phyloP scores from a whole-genome alignment of 257 asterid species.

The Ajuga chamaepitys region DNA sequence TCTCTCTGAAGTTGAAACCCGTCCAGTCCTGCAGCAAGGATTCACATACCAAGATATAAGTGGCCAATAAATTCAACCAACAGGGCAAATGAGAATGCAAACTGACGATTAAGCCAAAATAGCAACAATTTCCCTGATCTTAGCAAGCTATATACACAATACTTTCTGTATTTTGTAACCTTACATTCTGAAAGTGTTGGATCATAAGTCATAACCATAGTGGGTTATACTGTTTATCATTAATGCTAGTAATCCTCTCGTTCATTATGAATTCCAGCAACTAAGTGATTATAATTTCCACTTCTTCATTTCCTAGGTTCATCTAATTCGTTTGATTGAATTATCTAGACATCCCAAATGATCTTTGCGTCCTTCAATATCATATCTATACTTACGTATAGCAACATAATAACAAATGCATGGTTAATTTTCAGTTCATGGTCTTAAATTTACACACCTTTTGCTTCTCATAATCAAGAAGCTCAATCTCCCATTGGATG shows the following conservation, averaged over 20 bases:
- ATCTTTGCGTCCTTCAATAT: background rate
- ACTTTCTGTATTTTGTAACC: background rate
- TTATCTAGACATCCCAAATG: background rate
- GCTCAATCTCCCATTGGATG: constrained; percentile 94
- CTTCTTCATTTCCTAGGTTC: background rate
- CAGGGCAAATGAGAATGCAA: constrained; percentile 3
- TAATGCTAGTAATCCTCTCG: too few species aligned
- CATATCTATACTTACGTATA: background rate
- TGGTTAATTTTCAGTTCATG: background rate
- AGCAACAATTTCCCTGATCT: background rate
- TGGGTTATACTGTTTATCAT: too few species aligned
- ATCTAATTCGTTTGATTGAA: background rate
- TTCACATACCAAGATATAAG: constrained; percentile 9
- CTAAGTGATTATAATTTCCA: background rate
- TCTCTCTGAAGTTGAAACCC: constrained; percentile 82
- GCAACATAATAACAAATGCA: background rate
- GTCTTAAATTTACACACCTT: constrained; percentile 45
- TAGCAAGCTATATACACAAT: constrained; percentile 3
- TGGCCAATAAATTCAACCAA: constrained; percentile 2
- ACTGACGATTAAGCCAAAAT: background rate
- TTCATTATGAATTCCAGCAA: background rate
- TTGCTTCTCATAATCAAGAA: constrained; percentile 85
- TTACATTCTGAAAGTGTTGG: background rate
- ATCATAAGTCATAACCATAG: background rate
- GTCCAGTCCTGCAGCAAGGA: constrained; percentile 86